Percentiles rank a stretch among this genome's conserved stretches.
Conservation (phyloP, 371 early-diverging fungal species). For the Blakeslea trispora region DNA sequence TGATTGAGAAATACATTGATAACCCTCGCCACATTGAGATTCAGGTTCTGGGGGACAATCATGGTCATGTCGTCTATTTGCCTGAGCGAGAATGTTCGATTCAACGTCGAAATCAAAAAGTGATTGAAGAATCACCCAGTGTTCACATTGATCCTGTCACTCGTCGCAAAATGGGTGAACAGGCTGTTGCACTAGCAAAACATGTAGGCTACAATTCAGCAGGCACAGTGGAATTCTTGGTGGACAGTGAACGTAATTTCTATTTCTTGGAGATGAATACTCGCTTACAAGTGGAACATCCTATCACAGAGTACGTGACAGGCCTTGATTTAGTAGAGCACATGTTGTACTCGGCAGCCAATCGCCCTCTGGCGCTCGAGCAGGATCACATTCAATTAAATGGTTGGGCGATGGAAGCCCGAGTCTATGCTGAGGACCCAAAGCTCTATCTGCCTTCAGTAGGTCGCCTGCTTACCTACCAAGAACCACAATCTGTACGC, state of each 20-base stretch:
- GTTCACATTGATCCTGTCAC: slow-evolving; percentile 65
- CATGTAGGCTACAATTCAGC: slow-evolving; percentile 85
- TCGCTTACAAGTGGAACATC: slow-evolving; percentile 95
- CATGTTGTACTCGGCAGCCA: slow-evolving; percentile 82
- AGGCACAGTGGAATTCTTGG: slow-evolving; percentile 78
- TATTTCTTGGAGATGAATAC: slow-evolving; percentile 93
- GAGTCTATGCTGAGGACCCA: slow-evolving; percentile 93
- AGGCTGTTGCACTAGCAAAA: slow-evolving; percentile 78
- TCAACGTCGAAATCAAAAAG: slow-evolving; percentile 90
- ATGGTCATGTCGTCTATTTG: slow-evolving; percentile 77
- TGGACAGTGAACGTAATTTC: slow-evolving; percentile 66
- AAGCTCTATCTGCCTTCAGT: slow-evolving; percentile 89
- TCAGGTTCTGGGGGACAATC: slow-evolving; percentile 79
- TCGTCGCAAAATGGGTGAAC: slow-evolving; percentile 79
- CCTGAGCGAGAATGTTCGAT: slow-evolving; percentile 93
- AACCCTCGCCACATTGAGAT: slow-evolving; percentile 86
- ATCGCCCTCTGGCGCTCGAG: slow-evolving; percentile 56
- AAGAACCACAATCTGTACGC: slow-evolving; percentile 30
- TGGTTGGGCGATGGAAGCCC: slow-evolving; percentile 86
- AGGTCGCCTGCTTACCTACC: slow-evolving; percentile 63
- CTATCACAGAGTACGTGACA: slow-evolving; percentile 94
- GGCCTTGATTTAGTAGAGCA: slow-evolving; percentile 93
- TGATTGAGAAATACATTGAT: slow-evolving; percentile 92
- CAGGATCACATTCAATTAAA: slow-evolving; percentile 64
- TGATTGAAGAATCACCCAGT: slow-evolving; percentile 80